phyloP scores from a whole-genome alignment of 495 filamentous ascomycete genomes.

The Astrocystis sublimbata region DNA sequence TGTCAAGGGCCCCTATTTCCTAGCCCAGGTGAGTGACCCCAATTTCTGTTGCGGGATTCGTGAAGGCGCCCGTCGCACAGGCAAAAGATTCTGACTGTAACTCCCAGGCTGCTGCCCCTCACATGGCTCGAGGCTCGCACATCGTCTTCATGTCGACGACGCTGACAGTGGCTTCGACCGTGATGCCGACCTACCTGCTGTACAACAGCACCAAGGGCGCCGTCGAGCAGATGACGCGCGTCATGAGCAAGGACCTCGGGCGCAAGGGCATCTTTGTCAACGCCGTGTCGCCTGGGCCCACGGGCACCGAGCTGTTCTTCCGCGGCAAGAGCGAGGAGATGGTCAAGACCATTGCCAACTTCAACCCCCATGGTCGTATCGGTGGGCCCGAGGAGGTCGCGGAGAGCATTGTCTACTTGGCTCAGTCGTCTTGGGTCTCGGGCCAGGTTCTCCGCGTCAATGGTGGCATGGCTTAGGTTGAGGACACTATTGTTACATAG shows the following conservation, averaged over 20 bases:
- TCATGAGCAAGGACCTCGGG: slow-evolving; percentile 65
- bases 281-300: slow-evolving; percentile 64
- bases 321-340: slow-evolving; percentile 61
- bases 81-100: slow-evolving; percentile 1
- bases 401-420: slow-evolving; percentile 55
- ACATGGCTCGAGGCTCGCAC: slow-evolving; percentile 58
- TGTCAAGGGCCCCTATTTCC: slow-evolving; percentile 68
- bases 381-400: slow-evolving; percentile 66
- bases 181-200: slow-evolving; percentile 61
- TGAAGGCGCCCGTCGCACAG: no score
- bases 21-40: slow-evolving; percentile 17
- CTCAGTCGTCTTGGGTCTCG: slow-evolving; percentile 59
- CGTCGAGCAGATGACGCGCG: slow-evolving; percentile 67
- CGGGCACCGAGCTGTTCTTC: slow-evolving; percentile 65
- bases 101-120: slow-evolving; percentile 57
- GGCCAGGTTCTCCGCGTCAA: slow-evolving; percentile 67
- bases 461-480: slow-evolving; percentile 46
- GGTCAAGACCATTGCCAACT: slow-evolving; percentile 53
- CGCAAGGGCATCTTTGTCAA: slow-evolving; percentile 64
- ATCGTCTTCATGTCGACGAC: slow-evolving; percentile 64
- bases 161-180: slow-evolving; percentile 42
- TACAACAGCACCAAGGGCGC: slow-evolving; percentile 68
- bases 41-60: background rate
- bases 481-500: background rate
- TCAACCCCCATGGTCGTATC: slow-evolving; percentile 56